These are phyloP conservation scores for Solanum raphanifolium DNA, from an alignment of 257 asterid species.

Conservation along the genomic window DNA sequence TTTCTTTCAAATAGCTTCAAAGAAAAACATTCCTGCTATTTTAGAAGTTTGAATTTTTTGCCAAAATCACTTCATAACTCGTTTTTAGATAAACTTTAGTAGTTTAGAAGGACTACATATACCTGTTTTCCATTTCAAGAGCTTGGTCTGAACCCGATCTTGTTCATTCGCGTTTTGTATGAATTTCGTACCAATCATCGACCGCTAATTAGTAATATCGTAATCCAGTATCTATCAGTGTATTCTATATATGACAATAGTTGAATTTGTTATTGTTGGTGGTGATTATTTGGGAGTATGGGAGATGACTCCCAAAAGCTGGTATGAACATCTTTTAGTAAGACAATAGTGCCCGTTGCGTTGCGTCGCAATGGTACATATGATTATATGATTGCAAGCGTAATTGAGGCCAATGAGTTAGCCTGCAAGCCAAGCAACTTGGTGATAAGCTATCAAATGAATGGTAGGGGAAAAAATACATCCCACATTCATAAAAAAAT, in stretches of 20 bases:
- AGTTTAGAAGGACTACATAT: background rate
- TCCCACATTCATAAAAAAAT: background rate
- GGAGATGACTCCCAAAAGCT: background rate
- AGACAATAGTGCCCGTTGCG: background rate
- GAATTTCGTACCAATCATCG: background rate
- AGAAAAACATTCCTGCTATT: background rate
- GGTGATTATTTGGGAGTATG: background rate
- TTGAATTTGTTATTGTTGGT: background rate
- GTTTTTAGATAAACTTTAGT: background rate
- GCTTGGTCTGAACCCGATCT: background rate
- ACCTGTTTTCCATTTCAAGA: background rate
- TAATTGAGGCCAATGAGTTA: background rate
- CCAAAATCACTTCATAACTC: background rate
- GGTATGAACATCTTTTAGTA: background rate
- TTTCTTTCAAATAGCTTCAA: background rate
- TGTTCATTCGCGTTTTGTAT: background rate
- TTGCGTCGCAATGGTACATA: background rate
- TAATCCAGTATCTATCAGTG: background rate
- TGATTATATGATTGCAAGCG: too few species aligned
- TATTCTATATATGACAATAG: too few species aligned
- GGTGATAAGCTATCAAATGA: background rate
- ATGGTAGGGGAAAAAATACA: background rate
- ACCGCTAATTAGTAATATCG: background rate
- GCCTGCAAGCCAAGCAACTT: background rate
- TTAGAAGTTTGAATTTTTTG: too few species aligned